Base-by-base conservation (phyloP, 108 stramenopile species). In the Nitzschia sp. region DNA sequence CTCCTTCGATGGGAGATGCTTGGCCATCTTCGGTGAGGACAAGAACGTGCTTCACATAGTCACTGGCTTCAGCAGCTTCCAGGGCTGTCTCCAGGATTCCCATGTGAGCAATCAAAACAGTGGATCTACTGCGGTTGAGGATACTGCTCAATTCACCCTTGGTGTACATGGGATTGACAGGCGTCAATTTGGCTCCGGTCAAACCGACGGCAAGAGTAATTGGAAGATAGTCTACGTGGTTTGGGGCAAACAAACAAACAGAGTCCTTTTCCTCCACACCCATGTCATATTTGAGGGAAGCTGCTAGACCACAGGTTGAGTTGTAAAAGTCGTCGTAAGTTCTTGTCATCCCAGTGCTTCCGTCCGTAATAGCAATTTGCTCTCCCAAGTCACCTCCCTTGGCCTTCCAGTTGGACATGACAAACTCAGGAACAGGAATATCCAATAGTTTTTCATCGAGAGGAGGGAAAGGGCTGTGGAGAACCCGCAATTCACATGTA, bases 181-280 rank as follows among this genome's bases (percentile, higher is more conserved):
- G 88, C 22, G 86, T 86, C 3, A 93, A 43, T 67, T 88, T 90
- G 38, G 88, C 86, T 10, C 93, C 93, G 24, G 78, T 78, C 50
- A 86, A 67, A 9, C 85, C 83, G 15, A 90, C 86, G 24, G 88
- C 89, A 9, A 93, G 73, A 34, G 81, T 73, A 3, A 86, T 72
- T 22, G 95, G 86, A 19, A 88, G 57, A 71, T 92, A 96, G 70
- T 94, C 91, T 0, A 92, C 85, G 57, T 93, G 93, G 59, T 96
- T 96, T 14, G 93, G 95, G 40, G 87, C 82, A 67, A 87, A 85
- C n/a, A 92, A 58, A 17, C 89, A 89, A 9, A 91, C 85, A 14
- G 78, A 82, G n/a, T 65, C 67, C 14, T 76, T 65, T 34, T 89
- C 75, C 29, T 77, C 67, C 0, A 92, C 52, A 0, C 57, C 53